Evolutionary conservation across 2,329 filamentous ascomycete genomes (phyloP).

Genomic region (Xylariales sp.): DNA sequence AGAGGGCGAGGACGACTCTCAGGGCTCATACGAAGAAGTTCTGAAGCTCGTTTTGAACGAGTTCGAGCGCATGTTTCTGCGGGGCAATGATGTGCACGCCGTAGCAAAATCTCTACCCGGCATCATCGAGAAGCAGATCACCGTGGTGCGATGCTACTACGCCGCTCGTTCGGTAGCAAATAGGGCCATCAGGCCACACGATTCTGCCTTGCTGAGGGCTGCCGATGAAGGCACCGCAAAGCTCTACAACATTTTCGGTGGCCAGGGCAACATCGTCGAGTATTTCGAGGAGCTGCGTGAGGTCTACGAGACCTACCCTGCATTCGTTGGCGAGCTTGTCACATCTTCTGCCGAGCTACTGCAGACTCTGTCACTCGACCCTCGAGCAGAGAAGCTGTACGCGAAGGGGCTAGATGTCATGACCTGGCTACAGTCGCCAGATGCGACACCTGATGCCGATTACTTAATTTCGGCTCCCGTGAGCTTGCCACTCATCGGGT

Average conservation of each 20-base stretch:
- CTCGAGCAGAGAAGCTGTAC: slow-evolving; percentile 90
- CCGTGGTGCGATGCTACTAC: slow-evolving; percentile 89
- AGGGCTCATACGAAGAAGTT: slow-evolving; percentile 87
- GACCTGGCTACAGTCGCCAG: slow-evolving; percentile 84
- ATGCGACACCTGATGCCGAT: slow-evolving; percentile 87
- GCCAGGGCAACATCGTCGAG: slow-evolving; percentile 98
- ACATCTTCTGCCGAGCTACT: slow-evolving; percentile 77
- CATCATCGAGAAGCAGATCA: slow-evolving; percentile 87
- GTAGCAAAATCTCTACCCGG: slow-evolving; percentile 81
- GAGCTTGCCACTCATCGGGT: slow-evolving; percentile 91
- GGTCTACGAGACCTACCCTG: slow-evolving; percentile 85
- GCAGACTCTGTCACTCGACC: slow-evolving; percentile 77
- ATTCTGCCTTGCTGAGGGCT: slow-evolving; percentile 87
- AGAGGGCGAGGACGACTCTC: slow-evolving; percentile 83
- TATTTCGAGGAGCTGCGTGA: slow-evolving; percentile 97
- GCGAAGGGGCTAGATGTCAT: slow-evolving; percentile 95
- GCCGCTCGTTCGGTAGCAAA: slow-evolving; percentile 79
- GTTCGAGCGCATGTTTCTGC: slow-evolving; percentile 92
- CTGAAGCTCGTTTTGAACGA: slow-evolving; percentile 90
- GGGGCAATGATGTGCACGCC: slow-evolving; percentile 94
- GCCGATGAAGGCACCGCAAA: slow-evolving; percentile 78
- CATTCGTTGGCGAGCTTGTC: slow-evolving; percentile 84
- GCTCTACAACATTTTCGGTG: slow-evolving; percentile 92
- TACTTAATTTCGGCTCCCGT: slow-evolving; percentile 94
- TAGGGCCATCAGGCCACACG: slow-evolving; percentile 83